A percentile compares a stretch with the other conserved stretches of the same genome.
Conservation (phyloP, 345 rosid genomes). For the Excoecaria cochinchinensis region DNA sequence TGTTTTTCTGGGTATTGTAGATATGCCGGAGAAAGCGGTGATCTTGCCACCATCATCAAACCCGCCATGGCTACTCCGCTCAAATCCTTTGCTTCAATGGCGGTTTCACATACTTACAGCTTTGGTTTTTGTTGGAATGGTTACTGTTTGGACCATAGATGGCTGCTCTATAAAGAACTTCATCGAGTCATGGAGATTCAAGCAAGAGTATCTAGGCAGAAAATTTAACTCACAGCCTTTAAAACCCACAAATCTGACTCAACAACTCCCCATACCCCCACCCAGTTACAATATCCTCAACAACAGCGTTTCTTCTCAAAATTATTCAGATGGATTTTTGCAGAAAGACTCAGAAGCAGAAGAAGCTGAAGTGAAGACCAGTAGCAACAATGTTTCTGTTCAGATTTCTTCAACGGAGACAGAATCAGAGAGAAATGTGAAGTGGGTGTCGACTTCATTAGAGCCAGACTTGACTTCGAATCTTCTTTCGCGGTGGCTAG, state of each 20-base stretch:
- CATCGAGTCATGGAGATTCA: slow-evolving; percentile 56
- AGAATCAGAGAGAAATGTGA: slow-evolving; percentile 11
- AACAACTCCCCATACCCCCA: neutral
- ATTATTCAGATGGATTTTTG: slow-evolving; percentile 16
- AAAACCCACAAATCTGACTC: slow-evolving; percentile 16
- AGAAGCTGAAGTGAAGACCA: slow-evolving; percentile 46
- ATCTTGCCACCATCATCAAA: slow-evolving; percentile 26
- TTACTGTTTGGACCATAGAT: slow-evolving; percentile 73
- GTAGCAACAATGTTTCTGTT: slow-evolving; percentile 30
- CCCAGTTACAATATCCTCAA: neutral
- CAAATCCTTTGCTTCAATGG: slow-evolving; percentile 59
- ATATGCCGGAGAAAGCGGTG: slow-evolving; percentile 64
- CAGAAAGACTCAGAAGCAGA: slow-evolving; percentile 11
- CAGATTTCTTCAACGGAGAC: slow-evolving; percentile 14
- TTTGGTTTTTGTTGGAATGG: slow-evolving; percentile 56
- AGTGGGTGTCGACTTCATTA: slow-evolving; percentile 55
- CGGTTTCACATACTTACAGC: slow-evolving; percentile 63
- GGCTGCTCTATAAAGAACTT: slow-evolving; percentile 52
- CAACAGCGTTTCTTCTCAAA: slow-evolving; percentile 1
- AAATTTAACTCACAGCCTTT: neutral
- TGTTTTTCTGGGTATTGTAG: slow-evolving; percentile 10
- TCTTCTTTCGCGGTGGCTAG: slow-evolving; percentile 58
- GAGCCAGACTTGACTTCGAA: slow-evolving; percentile 49
- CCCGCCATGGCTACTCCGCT: slow-evolving; percentile 31
- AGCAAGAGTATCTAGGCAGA: slow-evolving; percentile 26